Evolutionary conservation across 2,329 filamentous ascomycete species (phyloP), one percentile per base, ranked within the genome.

Genomic region (Ploettnerulaceae sp.): DNA sequence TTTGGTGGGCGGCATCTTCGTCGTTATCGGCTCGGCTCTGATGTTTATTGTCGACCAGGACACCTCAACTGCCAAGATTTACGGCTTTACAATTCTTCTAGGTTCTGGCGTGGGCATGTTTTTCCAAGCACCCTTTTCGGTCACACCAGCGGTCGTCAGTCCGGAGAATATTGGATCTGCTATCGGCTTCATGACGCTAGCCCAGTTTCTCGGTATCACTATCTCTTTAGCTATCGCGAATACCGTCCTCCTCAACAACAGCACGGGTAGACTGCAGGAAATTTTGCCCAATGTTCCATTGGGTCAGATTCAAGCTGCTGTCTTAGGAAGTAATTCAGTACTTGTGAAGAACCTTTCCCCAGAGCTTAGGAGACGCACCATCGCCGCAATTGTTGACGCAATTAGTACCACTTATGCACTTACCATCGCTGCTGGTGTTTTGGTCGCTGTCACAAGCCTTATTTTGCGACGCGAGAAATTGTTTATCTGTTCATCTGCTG

Each of bases 61-160:
- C 1, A 64, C 63, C 1, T 51, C 49, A 4, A 54, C 55, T 0
- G 49, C 57, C 6, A 41, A 44, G 3, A 55, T 66, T 3, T 67
- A 67, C 51, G 64, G 64, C 4, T 67, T 62, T 48, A 58, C 52
- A 1, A 57, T 71, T 7, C 48, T 75, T 2, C 45, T 72, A 1
- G 71, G 66, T 1, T 51, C 67, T 6, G 71, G 71, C 0, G 58
- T 59, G 1, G 71, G 71, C n/a, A 45, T 61, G 1, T 66, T 60
- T 41, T 52, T 58, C 4, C 66, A 70, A 49, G 60, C 66, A 1
- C 58, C 57, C 15, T 70, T 66, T 52, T 62, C 65, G 3, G 62
- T 70, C 20, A 65, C 63, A 0, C 66, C 67, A 47, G 64, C 63
- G 1, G 61, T 63, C 12, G 66, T 68, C 4, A 47, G 54, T 1